Evolutionary conservation across 768 basidiomycete species (phyloP).

Genomic region (Obba rivulosa): DNA sequence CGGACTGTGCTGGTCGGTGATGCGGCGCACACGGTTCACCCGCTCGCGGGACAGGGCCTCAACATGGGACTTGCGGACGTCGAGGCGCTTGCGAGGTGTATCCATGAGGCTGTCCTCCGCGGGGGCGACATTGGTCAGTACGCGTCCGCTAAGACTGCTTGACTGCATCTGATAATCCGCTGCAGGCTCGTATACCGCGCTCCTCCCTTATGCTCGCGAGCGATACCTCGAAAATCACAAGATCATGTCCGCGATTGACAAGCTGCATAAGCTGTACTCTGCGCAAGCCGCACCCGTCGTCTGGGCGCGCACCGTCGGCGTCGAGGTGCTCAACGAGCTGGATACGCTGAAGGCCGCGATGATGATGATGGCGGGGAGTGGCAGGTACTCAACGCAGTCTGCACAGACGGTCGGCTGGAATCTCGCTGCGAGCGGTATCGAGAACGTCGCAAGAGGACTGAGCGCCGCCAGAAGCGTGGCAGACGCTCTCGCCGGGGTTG

Average conservation of each 20-base stretch:
- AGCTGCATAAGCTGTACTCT: conserved; percentile 83
- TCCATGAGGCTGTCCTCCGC: conserved; percentile 46
- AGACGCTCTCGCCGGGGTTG: conserved; percentile 9
- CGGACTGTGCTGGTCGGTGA: conserved; percentile 92
- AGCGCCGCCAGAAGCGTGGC: conserved; percentile 31
- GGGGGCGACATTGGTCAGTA: conserved; percentile 83
- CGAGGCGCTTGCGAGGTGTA: conserved; percentile 59
- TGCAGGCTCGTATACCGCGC: conserved; percentile 67
- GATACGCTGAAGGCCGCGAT: conserved; percentile 76
- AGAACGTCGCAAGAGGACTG: conserved; percentile 31
- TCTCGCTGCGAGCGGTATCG: conserved; percentile 38
- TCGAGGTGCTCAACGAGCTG: conserved; percentile 90
- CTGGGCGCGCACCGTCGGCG: conserved; percentile 80
- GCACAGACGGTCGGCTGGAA: conserved; percentile 15
- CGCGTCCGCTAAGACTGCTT: background rate
- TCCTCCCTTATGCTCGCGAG: conserved; percentile 72
- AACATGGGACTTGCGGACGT: conserved; percentile 93
- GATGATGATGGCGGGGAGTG: conserved; percentile 73
- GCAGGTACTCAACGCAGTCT: background rate
- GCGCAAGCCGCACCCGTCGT: conserved; percentile 64
- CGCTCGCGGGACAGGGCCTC: conserved; percentile 92
- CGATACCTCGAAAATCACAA: conserved; percentile 86
- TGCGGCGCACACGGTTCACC: conserved; percentile 93
- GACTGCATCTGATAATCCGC: background rate
- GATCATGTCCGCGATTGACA: conserved; percentile 80